These are phyloP conservation scores for Penstemon eatonii DNA, from an alignment of 257 asterid species.

Conservation along the genomic window DNA sequence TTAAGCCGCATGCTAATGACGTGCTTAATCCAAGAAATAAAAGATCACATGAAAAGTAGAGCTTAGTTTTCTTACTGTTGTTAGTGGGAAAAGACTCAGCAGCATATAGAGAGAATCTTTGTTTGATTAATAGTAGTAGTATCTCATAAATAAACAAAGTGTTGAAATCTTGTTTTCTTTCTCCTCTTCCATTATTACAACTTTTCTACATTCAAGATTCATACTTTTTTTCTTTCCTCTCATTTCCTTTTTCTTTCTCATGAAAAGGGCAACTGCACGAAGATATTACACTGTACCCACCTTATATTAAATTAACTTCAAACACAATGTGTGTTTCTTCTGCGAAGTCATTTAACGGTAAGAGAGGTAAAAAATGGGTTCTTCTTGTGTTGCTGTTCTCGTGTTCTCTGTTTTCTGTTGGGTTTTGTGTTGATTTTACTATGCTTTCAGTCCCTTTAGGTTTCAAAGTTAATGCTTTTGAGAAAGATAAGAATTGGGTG, in stretches of 20 bases:
- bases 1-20: conserved; percentile 29
- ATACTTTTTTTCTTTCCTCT: conserved; percentile 25
- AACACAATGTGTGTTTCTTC: conserved; percentile 45
- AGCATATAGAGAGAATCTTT: conserved; percentile 49
- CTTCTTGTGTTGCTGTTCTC: conserved; percentile 31
- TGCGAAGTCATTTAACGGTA: conserved; percentile 36
- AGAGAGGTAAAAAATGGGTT: conserved; percentile 29
- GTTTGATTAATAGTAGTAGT: conserved; percentile 17
- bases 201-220: conserved; percentile 42
- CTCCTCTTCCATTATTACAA: conserved; percentile 34
- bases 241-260: conserved; percentile 32
- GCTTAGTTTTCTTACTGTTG: conserved; percentile 33
- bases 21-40: conserved; percentile 33
- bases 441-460: conserved; percentile 57
- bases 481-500: conserved; percentile 45
- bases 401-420: conserved; percentile 34
- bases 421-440: conserved; percentile 40
- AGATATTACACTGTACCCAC: conserved; percentile 35
- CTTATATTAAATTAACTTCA: conserved; percentile 37
- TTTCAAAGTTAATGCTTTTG: conserved; percentile 55
- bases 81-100: conserved; percentile 48
- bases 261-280: conserved; percentile 33
- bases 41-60: conserved; percentile 36
- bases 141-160: conserved; percentile 35
- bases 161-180: conserved; percentile 52